Conservation (phyloP, 257 asterid species). For the Orobanche coerulescens region DNA sequence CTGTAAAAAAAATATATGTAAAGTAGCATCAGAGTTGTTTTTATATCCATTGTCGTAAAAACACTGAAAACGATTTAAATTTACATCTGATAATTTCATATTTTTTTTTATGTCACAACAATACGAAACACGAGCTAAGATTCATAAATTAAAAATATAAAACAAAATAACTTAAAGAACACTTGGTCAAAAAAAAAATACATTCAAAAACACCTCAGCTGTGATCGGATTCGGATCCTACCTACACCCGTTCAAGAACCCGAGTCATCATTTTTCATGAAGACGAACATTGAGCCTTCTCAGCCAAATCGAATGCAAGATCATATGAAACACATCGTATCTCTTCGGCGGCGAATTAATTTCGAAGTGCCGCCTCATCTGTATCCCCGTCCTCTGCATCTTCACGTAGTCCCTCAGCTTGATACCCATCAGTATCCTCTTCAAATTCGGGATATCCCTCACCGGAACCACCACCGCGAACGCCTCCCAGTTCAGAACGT, state of each 20-base stretch:
- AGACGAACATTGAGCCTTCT: constrained; percentile 54
- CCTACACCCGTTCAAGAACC: neutral
- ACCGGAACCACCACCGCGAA: constrained; percentile 53
- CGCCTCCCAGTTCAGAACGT: constrained; percentile 62
- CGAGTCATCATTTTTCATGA: constrained; percentile 5
- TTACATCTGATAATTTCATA: no score
- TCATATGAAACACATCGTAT: constrained; percentile 63
- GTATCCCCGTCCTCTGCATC: constrained; percentile 34
- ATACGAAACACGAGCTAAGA: no score
- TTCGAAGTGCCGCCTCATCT: constrained; percentile 59
- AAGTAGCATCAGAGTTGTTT: no score
- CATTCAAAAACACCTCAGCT: no score
- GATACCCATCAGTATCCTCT: constrained; percentile 43
- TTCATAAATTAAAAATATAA: no score
- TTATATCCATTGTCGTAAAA: no score
- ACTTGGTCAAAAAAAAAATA: no score
- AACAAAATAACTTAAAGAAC: no score
- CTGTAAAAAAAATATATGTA: no score
- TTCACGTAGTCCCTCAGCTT: constrained; percentile 32
- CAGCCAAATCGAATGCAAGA: constrained; percentile 72
- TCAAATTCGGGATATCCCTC: constrained; percentile 56
- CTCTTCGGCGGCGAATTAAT: constrained; percentile 58
- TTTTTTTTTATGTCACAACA: no score
- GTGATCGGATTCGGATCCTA: no score
- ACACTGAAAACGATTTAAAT: no score